Base-by-base conservation (phyloP, 306 rosid genomes). In the Corylus heterophylla region DNA sequence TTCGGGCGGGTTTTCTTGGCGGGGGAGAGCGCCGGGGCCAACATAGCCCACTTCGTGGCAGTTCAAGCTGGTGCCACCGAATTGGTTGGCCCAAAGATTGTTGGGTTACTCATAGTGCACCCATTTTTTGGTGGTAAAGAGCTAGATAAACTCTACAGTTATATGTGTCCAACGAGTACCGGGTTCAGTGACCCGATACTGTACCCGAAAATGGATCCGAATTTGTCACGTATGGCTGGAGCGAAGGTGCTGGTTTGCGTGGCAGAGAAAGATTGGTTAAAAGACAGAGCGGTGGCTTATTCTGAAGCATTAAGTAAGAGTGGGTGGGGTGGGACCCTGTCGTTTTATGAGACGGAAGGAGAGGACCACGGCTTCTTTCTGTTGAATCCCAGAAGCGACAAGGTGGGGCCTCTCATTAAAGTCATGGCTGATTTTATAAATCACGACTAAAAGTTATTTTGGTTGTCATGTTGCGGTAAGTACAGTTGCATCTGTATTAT, bases 21-120 rank as follows among this genome's bases (percentile, higher is more conserved):
- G 20, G 82, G 82, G 0, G 86, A 74, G 74, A 83, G 86, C 11
- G 79, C 82, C 1, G 86, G 82, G 13, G 79, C 86, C 18, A 78
- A 74, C 56, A 83, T 83, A 5, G 42, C 82, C 7, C 86, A 83
- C 42, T 44, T 78, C 73, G 76, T 83, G 29, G 73, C 82, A 2
- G 79, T 83, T 64, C 79, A 49, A 45, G 79, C 68, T n/a, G 79
- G 86, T 11, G 67, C 20, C 1, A 44, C 73, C 1, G 67, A 61
- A 18, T 68, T 69, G 79, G 68, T 14, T 12, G 76, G 55, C 17
- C 10, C 61, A 2, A 70, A 74, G 10, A 52, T 82, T 22, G 2
- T 55, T 3, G 86, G 86, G 31, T 8, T 37, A 11, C 25, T 75
- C 8, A 14, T 78, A 2, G 4, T 66, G 86, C 82, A 78, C 25